Conservation (phyloP, 148 eudicot genomes). For the Chenopodium suecicum region DNA sequence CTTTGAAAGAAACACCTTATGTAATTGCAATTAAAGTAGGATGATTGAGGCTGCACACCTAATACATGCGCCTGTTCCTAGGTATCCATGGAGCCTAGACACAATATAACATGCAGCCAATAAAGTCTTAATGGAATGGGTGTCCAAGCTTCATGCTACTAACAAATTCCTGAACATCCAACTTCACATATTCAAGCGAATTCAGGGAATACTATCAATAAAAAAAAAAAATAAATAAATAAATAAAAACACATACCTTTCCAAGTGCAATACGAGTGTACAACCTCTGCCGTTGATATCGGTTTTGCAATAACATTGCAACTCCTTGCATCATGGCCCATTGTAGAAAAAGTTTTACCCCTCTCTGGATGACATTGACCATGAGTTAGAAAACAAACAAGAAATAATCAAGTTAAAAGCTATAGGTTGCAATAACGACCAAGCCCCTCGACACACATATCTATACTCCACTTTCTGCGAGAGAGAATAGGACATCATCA, state of each 20-base stretch:
- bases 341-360: constrained; percentile 77
- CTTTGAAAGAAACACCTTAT: background rate
- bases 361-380: constrained; percentile 53
- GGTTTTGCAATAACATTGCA: constrained; percentile 91
- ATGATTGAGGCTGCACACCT: background rate
- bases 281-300: constrained; percentile 92
- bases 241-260: constrained; percentile 47
- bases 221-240: background rate
- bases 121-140: too few relatives aligned
- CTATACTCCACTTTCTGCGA: background rate
- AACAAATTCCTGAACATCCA: background rate
- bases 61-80: background rate
- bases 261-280: constrained; percentile 98
- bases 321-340: constrained; percentile 99
- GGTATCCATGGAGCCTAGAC: background rate
- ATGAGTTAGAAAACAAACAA: constrained; percentile 6
- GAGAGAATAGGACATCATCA: too few relatives aligned
- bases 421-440: background rate
- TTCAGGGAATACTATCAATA: background rate
- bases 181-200: background rate
- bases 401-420: background rate
- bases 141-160: background rate
- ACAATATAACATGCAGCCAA: background rate
- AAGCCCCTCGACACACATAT: background rate
- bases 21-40: background rate